phyloP scores from a whole-genome alignment of 805 yeast genomes.

The Wickerhamiella azyma region DNA sequence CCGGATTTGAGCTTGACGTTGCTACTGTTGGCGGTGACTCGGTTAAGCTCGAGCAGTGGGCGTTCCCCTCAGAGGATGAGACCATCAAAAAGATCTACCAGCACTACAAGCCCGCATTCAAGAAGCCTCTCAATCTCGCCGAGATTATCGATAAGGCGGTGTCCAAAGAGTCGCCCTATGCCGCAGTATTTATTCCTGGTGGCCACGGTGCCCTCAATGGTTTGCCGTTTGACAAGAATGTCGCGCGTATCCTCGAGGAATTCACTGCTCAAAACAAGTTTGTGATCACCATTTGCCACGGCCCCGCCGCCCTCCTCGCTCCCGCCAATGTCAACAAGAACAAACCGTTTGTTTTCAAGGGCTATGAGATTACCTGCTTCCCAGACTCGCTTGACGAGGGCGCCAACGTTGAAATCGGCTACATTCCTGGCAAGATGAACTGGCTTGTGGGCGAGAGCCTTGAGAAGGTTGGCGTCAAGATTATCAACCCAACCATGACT shows the following conservation, averaged over 20 bases:
- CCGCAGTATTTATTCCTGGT: not conserved
- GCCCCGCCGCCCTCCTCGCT: not conserved
- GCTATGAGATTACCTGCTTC: not conserved
- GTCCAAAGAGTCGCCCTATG: not conserved
- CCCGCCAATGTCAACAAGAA: not conserved
- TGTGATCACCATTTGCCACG: not conserved
- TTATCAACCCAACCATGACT: not conserved
- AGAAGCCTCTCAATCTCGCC: not conserved
- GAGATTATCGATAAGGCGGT: not conserved
- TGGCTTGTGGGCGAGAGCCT: not conserved
- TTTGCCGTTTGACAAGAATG: not conserved
- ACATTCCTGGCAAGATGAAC: not conserved
- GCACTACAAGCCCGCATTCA: not conserved
- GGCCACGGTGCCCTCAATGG: not conserved
- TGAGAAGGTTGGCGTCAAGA: not conserved
- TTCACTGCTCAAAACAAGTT: not conserved
- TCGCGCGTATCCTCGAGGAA: not conserved
- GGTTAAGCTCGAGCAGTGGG: not conserved
- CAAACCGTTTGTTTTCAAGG: not conserved
- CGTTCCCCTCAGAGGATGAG: not conserved
- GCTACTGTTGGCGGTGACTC: not conserved
- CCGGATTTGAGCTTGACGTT: not conserved
- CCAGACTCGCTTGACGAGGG: slow-evolving; percentile 1
- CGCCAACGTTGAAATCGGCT: not conserved
- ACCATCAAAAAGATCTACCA: not conserved